A percentile compares a stretch with the other conserved stretches of the same genome.
Conservation (phyloP, 257 asterid species). For the Haberlea rhodopensis region DNA sequence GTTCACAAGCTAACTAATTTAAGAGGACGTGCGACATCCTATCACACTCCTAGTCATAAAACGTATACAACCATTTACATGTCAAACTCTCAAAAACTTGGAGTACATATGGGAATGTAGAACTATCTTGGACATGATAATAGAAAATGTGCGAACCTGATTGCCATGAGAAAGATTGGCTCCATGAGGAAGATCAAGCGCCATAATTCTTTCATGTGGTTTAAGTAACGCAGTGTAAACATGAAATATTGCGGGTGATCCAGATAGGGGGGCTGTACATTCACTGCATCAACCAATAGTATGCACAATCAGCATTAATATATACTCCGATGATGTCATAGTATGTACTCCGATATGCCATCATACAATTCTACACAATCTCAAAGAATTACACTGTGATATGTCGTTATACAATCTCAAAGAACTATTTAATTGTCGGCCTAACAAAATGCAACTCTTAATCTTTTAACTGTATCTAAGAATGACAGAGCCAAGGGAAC, state of each 20-base stretch:
- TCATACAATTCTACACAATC: no score
- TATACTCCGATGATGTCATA: background rate
- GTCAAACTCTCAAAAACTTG: background rate
- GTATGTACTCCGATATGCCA: background rate
- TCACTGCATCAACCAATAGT: constrained; percentile 47
- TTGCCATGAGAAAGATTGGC: constrained; percentile 95
- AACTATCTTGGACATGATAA: constrained; percentile 1
- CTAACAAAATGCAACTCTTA: background rate
- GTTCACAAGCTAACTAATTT: background rate
- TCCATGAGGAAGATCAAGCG: constrained; percentile 96
- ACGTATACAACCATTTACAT: background rate
- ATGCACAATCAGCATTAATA: constrained; percentile 3
- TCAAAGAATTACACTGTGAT: no score
- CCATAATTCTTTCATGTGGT: constrained; percentile 92
- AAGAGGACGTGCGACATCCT: background rate
- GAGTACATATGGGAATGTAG: background rate
- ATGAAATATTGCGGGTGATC: constrained; percentile 83
- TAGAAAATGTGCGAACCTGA: constrained; percentile 50
- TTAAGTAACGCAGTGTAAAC: constrained; percentile 85
- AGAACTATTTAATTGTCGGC: background rate
- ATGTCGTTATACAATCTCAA: background rate
- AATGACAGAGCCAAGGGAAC: background rate
- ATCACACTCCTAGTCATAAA: background rate
- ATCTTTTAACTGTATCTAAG: background rate
- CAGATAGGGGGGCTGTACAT: constrained; percentile 83